phyloP scores from a whole-genome alignment of 164 flowering plant species.

The Annona cherimola region DNA sequence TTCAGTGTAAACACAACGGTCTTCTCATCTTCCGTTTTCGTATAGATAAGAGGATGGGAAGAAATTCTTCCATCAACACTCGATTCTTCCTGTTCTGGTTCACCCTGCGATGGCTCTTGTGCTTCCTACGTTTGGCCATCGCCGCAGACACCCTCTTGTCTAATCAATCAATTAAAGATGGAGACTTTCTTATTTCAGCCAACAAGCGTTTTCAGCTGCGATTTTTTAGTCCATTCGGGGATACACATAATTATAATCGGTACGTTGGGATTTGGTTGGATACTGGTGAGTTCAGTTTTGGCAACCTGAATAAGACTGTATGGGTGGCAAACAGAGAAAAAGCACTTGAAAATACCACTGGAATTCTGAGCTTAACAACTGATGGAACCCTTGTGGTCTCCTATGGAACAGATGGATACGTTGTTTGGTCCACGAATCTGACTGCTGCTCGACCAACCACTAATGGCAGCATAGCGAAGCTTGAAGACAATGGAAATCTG shows the following conservation, averaged over 20 bases:
- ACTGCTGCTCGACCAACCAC: not conserved
- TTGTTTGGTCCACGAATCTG: not conserved
- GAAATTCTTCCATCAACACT: no score
- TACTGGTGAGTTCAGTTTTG: no score
- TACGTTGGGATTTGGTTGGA: not conserved
- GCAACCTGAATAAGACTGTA: conserved; percentile 6
- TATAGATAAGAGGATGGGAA: no score
- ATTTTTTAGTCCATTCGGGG: not conserved
- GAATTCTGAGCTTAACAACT: not conserved
- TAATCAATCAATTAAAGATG: not conserved
- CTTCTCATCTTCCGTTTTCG: no score
- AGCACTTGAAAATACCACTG: not conserved
- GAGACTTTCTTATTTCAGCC: not conserved
- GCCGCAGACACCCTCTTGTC: conserved; percentile 9
- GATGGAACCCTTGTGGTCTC: not conserved
- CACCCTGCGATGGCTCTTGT: not conserved
- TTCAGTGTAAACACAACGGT: no score
- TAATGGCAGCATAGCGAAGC: not conserved
- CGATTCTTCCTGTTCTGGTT: no score
- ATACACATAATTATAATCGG: not conserved
- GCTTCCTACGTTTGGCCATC: not conserved
- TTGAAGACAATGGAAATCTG: not conserved
- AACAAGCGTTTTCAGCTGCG: not conserved
- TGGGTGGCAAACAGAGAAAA: conserved; percentile 3
- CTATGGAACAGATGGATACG: no score